Evolutionary conservation across 805 yeast genomes (phyloP).

Genomic region (Tetrapisispora arboricola): DNA sequence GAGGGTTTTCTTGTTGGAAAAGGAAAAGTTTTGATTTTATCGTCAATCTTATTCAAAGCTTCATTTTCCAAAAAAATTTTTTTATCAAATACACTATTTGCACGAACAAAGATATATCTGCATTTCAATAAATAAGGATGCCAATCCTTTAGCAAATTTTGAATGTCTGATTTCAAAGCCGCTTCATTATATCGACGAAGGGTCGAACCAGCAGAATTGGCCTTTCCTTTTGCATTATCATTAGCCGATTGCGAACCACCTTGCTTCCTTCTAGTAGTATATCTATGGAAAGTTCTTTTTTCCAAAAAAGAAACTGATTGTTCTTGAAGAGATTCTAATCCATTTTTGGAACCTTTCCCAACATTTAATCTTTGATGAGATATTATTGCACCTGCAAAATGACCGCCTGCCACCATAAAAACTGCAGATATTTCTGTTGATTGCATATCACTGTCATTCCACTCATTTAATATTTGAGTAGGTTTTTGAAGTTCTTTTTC

Average conservation of each 20-base stretch:
- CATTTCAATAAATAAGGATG: conserved; percentile 47
- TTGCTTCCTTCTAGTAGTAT: conserved; percentile 92
- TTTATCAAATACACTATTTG: conserved; percentile 62
- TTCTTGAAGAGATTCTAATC: conserved; percentile 40
- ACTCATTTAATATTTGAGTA: conserved; percentile 33
- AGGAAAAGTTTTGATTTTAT: conserved; percentile 62
- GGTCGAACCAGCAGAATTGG: conserved; percentile 90
- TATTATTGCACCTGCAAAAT: conserved; percentile 91
- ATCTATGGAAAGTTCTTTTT: conserved; percentile 85
- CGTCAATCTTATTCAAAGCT: conserved; percentile 42
- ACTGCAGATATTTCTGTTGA: conserved; percentile 50
- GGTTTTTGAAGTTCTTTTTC: conserved; percentile 39
- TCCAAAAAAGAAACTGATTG: conserved; percentile 57
- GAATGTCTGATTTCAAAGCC: conserved; percentile 69
- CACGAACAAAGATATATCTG: conserved; percentile 64
- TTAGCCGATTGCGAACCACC: conserved; percentile 94
- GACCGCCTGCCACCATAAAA: conserved; percentile 95
- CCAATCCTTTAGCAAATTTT: conserved; percentile 61
- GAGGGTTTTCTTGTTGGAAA: conserved; percentile 89
- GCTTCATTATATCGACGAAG: conserved; percentile 85
- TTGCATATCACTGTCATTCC: conserved; percentile 25
- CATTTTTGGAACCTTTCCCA: conserved; percentile 45
- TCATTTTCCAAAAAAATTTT: conserved; percentile 56
- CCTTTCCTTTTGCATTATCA: conserved; percentile 89
- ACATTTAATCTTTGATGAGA: conserved; percentile 53